phyloP scores from a whole-genome alignment of 306 rosid species.

The Styphnolobium japonicum region DNA sequence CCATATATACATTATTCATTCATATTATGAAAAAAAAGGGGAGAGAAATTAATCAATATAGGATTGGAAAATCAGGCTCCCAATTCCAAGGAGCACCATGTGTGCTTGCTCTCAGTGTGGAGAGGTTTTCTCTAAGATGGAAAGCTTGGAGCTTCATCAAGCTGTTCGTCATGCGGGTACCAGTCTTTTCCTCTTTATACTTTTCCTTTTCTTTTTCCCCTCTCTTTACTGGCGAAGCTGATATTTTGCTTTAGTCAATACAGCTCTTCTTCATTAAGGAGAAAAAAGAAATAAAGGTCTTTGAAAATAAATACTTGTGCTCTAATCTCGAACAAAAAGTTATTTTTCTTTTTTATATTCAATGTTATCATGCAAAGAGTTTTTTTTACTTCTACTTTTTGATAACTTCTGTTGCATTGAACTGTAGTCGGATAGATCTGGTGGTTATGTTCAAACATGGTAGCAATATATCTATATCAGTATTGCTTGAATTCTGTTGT shows the following conservation, averaged over 20 bases:
- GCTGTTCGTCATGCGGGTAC: constrained; percentile 95
- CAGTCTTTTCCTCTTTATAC: neutral
- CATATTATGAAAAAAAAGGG: no score
- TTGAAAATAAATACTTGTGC: no score
- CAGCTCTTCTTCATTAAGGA: no score
- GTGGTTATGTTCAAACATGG: constrained; percentile 5
- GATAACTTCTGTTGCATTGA: neutral
- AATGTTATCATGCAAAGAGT: neutral
- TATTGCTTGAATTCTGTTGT: constrained; percentile 16
- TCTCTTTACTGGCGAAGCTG: neutral
- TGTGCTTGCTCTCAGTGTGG: constrained; percentile 92
- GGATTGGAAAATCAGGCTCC: constrained; percentile 47
- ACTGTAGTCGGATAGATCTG: neutral
- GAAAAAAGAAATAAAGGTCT: no score
- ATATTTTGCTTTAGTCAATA: neutral
- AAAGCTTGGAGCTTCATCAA: constrained; percentile 90
- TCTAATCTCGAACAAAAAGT: no score
- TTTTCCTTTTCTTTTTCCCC: neutral
- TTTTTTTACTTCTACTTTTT: constrained; percentile 18
- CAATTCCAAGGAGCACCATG: constrained; percentile 65
- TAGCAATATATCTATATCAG: neutral
- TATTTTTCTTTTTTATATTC: neutral
- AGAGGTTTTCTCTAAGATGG: constrained; percentile 81
- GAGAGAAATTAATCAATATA: neutral
- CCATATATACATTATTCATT: neutral